Evolutionary conservation across 192 early-diverging fungal species (phyloP), one percentile per base, ranked within the genome.

Genomic region (Dispira simplex): DNA sequence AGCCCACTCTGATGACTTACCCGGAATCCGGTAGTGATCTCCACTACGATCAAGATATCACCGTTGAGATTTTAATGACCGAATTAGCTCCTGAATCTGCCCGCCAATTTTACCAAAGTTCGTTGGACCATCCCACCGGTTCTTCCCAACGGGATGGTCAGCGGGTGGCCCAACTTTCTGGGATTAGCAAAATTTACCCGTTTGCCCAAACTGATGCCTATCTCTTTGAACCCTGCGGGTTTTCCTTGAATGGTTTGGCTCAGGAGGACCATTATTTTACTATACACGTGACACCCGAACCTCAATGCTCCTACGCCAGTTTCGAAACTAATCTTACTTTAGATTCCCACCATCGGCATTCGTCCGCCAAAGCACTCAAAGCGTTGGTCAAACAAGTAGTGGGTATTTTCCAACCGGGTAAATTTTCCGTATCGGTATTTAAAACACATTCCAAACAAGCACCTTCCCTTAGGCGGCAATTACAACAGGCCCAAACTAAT

Each of bases 221-320:
- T 68, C 67, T 95, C 55, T 99, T 97, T 72, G 83, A 90, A 63
- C 96, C 96, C 10, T 99, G 96, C 68, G 96, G 96, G 0, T 99
- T 94, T 69, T 95, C 93, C 21, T 83, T 91, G 60, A 99, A 99
- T 69, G 94, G 88, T 8, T 68, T 97, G 3, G 65, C 71, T 56
- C 70, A 74, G 46, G 74, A 85, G 10, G 91, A 88, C 48, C 83
- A 81, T 26, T 93, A 99, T 76, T 99, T 90, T 70, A 99, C 91
- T 20, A 90, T 97, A 71, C 96, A 99, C 65, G 96, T 99, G 18
- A 99, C 96, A 20, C 96, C 96, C 13, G 96, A 99, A 72, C 86
- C 82, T n/a, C 77, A 83, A 65, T 99, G 92, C 85, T 99, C 96
- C 21, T 99, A 99, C 68, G 96, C 96, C n/a, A 93, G 91, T 46